Evolutionary conservation across 1,284 basidiomycete genomes (phyloP), one percentile per base, ranked within the genome.

Genomic region (Ceratobasidium sp.): DNA sequence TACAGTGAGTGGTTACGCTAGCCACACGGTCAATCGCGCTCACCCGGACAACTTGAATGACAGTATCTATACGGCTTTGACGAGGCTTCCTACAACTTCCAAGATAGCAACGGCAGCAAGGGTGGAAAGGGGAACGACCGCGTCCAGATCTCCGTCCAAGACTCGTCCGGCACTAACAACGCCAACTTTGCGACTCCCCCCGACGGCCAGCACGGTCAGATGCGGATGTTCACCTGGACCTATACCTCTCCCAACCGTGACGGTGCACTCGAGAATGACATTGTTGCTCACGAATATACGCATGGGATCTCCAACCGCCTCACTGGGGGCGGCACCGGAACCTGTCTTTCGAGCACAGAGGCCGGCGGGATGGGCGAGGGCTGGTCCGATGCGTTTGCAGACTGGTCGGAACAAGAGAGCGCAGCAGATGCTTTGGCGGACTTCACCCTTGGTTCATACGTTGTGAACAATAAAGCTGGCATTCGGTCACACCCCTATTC

Each of bases 41-140:
- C n/a, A n/a, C n/a, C n/a, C n/a, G n/a, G n/a, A n/a, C 12, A 79
- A 78, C 60, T 54, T 23, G 18, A 7, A 20, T 14, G 18, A 3
- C 33, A 74, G 70, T 80, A 80, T 38, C 73, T 66, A 30, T 80
- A 80, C 50, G 79, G 79, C 8, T 79, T 80, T 59, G 57, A 41
- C 68, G 80, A 80, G 71, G 64, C 68, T 10, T 57, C 76, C 18
- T 79, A 52, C 78, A 81, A 79, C 80, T 81, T 81, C 78, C 80
- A 81, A 54, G 68, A 74, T 41, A 65, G 79, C 44, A 81, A 81
- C 68, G 44, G 35, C 50, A 67, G 78, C 23, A 77, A 78, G 33
- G 79, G 79, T 16, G 80, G 80, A 16, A 57, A 41, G 33, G 71
- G 55, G 30, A 76, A 67, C 52, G 80, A 81, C 66, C 69, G 54